Evolutionary conservation across 352 stramenopile species (phyloP).

Genomic region (Pythium aristosporum): DNA sequence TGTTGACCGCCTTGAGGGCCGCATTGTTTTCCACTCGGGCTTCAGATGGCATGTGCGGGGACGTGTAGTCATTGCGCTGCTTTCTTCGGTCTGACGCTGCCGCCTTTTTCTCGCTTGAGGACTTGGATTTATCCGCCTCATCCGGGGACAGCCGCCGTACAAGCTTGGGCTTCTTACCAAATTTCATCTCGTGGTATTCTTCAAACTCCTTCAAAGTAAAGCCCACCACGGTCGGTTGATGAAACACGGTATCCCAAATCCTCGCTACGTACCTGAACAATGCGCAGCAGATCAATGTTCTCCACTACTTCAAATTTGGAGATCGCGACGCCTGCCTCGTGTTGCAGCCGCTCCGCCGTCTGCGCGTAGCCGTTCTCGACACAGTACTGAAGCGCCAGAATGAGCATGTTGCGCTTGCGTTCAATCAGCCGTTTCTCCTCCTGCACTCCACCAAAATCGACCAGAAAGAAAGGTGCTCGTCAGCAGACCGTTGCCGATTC

Average conservation of each 20-base stretch:
- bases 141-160: conserved; percentile 65
- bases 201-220: conserved; percentile 77
- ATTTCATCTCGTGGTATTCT: conserved; percentile 92
- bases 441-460: conserved; percentile 26
- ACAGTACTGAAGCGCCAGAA: conserved; percentile 86
- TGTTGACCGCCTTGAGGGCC: conserved; percentile 57
- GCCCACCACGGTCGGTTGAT: neutral
- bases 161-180: conserved; percentile 86
- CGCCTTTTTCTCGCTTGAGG: conserved; percentile 55
- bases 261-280: conserved; percentile 55
- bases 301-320: conserved; percentile 91
- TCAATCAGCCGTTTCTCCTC: conserved; percentile 89
- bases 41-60: conserved; percentile 70
- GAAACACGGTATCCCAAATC: neutral
- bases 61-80: conserved; percentile 76
- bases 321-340: conserved; percentile 80
- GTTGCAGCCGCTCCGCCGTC: conserved; percentile 83
- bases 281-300: conserved; percentile 89
- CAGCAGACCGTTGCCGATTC: neutral
- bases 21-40: conserved; percentile 81
- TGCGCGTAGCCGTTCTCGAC: conserved; percentile 84
- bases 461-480: neutral
- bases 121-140: conserved; percentile 54
- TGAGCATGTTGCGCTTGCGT: conserved; percentile 80
- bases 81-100: conserved; percentile 55